Conservation (phyloP, 2,329 filamentous ascomycete genomes). For the Neofusicoccum laricinum region DNA sequence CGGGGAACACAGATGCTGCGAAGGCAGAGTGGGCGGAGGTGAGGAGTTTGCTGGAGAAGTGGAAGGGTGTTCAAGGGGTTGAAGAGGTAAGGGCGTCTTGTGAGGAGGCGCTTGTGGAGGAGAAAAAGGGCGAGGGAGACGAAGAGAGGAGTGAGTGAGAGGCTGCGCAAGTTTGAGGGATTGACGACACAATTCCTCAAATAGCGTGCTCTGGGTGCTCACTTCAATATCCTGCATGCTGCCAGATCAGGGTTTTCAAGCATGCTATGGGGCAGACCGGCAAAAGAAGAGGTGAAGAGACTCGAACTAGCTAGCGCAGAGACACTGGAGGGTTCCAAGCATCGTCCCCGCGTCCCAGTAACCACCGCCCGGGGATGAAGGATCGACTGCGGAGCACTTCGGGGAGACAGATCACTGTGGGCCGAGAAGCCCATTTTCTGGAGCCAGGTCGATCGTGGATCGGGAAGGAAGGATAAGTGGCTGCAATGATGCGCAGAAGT, state of each 20-base stretch:
- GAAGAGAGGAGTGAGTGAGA: not conserved
- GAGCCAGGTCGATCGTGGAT: too few relatives aligned
- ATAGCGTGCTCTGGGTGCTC: not conserved
- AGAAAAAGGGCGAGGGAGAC: not conserved
- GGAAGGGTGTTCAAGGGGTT: conserved; percentile 44
- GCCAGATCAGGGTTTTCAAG: not conserved
- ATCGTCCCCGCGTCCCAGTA: too few relatives aligned
- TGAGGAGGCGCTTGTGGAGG: conserved; percentile 21
- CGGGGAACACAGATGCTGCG: conserved; percentile 62
- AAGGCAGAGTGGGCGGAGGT: conserved; percentile 48
- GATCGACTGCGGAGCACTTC: too few relatives aligned
- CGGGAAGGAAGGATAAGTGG: too few relatives aligned
- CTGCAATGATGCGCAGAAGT: too few relatives aligned
- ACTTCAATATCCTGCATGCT: not conserved
- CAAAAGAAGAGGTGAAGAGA: too few relatives aligned
- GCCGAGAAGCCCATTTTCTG: too few relatives aligned
- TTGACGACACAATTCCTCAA: not conserved
- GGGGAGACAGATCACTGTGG: too few relatives aligned
- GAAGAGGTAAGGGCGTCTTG: conserved; percentile 39
- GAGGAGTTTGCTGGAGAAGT: conserved; percentile 39
- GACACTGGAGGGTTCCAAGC: too few relatives aligned
- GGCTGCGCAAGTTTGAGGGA: too few relatives aligned
- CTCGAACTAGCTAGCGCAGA: too few relatives aligned
- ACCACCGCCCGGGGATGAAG: too few relatives aligned
- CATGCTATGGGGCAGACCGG: not conserved